These are phyloP conservation scores for Penicillium janthinellum DNA, from an alignment of 2,329 filamentous ascomycete species.

Conservation along the genomic window DNA sequence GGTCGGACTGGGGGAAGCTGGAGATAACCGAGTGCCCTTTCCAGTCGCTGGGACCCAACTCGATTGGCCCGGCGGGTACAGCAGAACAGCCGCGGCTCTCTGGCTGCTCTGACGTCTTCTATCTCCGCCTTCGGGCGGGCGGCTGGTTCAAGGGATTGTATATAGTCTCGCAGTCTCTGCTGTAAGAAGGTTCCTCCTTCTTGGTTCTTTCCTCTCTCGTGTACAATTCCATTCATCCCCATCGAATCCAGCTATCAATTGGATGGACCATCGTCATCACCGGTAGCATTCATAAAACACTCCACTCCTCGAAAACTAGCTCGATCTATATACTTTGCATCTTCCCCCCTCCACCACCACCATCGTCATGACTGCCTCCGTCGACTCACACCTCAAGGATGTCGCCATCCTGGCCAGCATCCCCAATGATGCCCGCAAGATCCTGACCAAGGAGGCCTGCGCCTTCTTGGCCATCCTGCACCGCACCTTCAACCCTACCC, in stretches of 20 bases:
- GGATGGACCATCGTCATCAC: background rate
- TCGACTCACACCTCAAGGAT: constrained; percentile 79
- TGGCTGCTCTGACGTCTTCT: constrained; percentile 25
- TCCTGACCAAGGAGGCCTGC: constrained; percentile 85
- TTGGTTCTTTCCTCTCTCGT: background rate
- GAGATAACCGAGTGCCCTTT: background rate
- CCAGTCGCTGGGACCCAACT: constrained; percentile 1
- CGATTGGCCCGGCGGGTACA: constrained; percentile 13
- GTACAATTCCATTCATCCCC: background rate
- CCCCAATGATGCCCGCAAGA: constrained; percentile 79
- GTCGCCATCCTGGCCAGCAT: constrained; percentile 82
- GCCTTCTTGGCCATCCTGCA: constrained; percentile 94
- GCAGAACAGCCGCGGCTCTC: constrained; percentile 25
- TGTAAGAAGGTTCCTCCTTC: background rate
- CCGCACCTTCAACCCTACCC: constrained; percentile 86
- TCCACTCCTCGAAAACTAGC: background rate
- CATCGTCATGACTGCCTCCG: constrained; percentile 64
- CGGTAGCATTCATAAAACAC: background rate
- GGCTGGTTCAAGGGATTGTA: constrained; percentile 14
- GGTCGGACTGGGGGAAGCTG: background rate
- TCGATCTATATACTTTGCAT: constrained; percentile 1
- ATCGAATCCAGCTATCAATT: background rate
- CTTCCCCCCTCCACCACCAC: background rate
- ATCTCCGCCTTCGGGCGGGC: constrained; percentile 26
- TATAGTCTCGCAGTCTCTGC: constrained; percentile 12